Conservation (phyloP, 148 eudicot species). For the Agrostemma githago region DNA sequence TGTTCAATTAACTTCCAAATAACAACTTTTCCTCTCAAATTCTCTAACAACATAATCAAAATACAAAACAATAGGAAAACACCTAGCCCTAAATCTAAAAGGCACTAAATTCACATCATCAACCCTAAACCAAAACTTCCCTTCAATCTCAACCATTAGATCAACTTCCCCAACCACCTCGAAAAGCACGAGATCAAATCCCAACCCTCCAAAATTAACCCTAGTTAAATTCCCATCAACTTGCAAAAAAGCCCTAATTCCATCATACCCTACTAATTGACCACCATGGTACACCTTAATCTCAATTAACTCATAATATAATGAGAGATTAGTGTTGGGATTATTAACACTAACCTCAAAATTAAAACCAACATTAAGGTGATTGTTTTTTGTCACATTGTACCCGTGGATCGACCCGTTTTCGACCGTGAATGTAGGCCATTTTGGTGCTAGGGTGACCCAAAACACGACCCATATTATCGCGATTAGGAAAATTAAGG, state of each 20-base stretch:
- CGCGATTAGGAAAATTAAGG: background rate
- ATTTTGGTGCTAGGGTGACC: background rate
- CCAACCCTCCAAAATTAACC: conserved; percentile 14
- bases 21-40: background rate
- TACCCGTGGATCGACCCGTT: conserved; percentile 9
- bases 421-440: conserved; percentile 6
- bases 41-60: background rate
- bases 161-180: conserved; percentile 16
- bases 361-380: background rate
- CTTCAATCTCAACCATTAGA: conserved; percentile 2
- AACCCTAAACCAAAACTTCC: conserved; percentile 19
- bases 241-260: background rate
- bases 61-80: conserved; percentile 14
- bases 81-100: conserved; percentile 7
- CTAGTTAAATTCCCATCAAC: background rate
- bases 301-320: conserved; percentile 12
- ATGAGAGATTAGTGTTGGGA: conserved; percentile 5
- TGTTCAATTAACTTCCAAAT: too few species aligned
- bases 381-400: background rate
- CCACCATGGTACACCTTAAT: conserved; percentile 14
- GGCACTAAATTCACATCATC: background rate
- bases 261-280: conserved; percentile 15
- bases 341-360: conserved; percentile 8
- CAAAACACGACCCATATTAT: background rate
- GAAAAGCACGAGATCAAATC: conserved; percentile 9